Evolutionary conservation across 2,329 filamentous ascomycete species (phyloP), one percentile per base, ranked within the genome.

Genomic region (Neodidymelliopsis sp.): DNA sequence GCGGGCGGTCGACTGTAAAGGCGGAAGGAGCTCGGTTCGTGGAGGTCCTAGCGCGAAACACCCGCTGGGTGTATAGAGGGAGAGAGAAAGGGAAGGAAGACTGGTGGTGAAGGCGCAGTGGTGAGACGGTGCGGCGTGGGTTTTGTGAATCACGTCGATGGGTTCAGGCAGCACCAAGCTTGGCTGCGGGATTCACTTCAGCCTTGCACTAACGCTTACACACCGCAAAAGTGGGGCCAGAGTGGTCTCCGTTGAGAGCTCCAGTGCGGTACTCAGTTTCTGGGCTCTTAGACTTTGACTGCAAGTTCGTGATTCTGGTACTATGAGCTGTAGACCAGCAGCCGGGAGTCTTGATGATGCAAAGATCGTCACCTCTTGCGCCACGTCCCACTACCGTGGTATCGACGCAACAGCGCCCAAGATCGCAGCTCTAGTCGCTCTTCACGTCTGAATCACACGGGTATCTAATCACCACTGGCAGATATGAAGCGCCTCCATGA

Each of bases 131-230:
- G 60, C 60, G 58, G 59, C 55, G 59, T 57, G n/a, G 53, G 51
- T 67, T 62, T 63, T 63, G 59, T 66, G 62, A 63, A 49, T 60
- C 56, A 64, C 54, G 39, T 57, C 45, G 51, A 59, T 56, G 57
- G n/a, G 54, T 65, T 68, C 63, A 69, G 66, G 66, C 66, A 63
- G 49, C 62, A 67, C 52, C 62, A 58, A 59, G 50, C 59, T 63
- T 64, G 60, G 59, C 59, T 27, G 48, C 37, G 37, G 54, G 50
- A 29, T 56, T 53, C 48, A 53, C 56, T 50, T 56, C 56, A 57
- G 54, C 48, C 50, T 47, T 45, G 47, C 50, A 50, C 54, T 50
- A 55, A 48, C 41, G 38, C 48, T 49, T 42, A 47, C 45, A 40
- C 41, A 48, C 39, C 40, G 35, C 39, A 45, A 40, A 46, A 43